Evolutionary conservation across 208 protist species (phyloP), one percentile per base, ranked within the genome.

Genomic region (Herpetomonas tarakana): DNA sequence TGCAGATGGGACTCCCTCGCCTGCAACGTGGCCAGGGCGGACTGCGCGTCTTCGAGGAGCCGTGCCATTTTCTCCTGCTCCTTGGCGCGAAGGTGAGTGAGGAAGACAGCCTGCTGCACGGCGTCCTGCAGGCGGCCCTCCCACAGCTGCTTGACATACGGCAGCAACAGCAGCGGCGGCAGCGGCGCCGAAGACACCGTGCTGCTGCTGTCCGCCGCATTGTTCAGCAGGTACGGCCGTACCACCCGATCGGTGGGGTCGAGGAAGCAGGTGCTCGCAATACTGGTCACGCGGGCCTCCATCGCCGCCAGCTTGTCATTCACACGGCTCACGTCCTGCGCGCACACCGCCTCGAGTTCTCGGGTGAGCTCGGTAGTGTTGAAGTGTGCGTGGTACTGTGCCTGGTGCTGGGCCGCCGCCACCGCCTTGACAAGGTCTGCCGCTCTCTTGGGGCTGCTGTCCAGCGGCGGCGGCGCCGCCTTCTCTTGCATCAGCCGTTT

Each of bases 31-130:
- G 21, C 29, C 31, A 80, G 52, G 16, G 26, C 16, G 9, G 46
- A n/a, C 35, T 38, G 47, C 16, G 62, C 68, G 3, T 52, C 58
- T 21, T 80, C 57, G 1, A 80, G 14, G 19, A 67, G 66, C 31
- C 44, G 38, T 22, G 52, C 52, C 18, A 80, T 80, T 24, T 67
- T 62, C 30, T 53, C 16, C n/a, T 44, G 56, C 47, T 80, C 74
- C 14, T 2, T 22, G 27, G 52, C 59, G 25, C 55, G 55, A 1
- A 74, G 28, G 11, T 19, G 28, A 9, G 29, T 65, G 49, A 71
- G 66, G 47, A 80, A 75, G 1, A 28, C 30, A 22, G 69, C 60
- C n/a, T 58, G 2, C 16, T 58, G 38, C 29, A 75, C 57, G 16
- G 52, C 55, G 19, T 56, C 54, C 39, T 54, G 24, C 0, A 71